These are phyloP conservation scores for Trichoderma simmonsii DNA, from an alignment of 2,329 filamentous ascomycete species.

Conservation along the genomic window DNA sequence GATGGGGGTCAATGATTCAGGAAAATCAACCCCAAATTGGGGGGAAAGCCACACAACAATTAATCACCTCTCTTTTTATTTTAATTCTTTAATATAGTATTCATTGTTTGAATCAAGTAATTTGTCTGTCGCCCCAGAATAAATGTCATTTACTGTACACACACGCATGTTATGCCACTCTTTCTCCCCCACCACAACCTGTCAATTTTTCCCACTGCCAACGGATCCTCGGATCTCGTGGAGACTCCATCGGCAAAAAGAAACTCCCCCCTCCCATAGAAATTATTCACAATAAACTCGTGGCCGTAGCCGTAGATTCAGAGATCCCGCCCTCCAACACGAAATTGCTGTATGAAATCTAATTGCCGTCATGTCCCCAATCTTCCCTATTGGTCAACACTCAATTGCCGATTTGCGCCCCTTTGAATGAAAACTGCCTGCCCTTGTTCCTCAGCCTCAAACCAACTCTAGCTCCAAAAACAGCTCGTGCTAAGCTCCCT, in stretches of 20 bases:
- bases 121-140: not conserved
- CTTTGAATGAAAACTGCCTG: not conserved
- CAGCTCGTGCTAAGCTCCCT: not conserved
- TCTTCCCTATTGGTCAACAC: not conserved
- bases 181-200: not conserved
- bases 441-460: not conserved
- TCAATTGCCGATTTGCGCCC: not conserved
- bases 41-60: not conserved
- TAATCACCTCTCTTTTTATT: not conserved
- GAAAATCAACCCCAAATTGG: not conserved
- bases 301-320: not conserved
- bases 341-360: not conserved
- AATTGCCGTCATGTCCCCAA: not conserved
- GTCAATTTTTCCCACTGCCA: not conserved
- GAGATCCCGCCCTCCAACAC: not conserved
- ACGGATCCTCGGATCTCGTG: not conserved
- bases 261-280: not conserved
- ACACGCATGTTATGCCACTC: not conserved
- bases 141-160: not conserved
- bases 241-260: not conserved
- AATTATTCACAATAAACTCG: not conserved
- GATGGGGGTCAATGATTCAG: not conserved
- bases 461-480: not conserved
- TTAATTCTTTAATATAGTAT: not conserved
- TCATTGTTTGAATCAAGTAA: not conserved